Percentiles rank a stretch among this genome's conserved stretches.
Conservation (phyloP, 805 yeast genomes). For the Tetrapisispora fleetii region DNA sequence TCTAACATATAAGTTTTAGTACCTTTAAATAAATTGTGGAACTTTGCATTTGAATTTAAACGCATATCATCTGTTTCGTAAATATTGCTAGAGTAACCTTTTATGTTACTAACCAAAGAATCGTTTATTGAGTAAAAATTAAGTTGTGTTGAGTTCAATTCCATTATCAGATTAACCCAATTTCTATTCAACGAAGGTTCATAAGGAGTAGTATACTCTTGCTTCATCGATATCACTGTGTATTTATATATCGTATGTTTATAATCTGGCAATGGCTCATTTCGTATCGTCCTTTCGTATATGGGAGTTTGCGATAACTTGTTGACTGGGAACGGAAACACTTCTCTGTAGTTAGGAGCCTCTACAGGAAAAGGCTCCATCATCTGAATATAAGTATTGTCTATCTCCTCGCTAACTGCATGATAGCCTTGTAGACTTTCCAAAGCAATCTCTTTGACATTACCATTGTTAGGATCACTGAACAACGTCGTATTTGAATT, state of each 20-base stretch:
- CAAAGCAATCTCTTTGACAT: background rate
- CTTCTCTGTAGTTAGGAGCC: conserved; percentile 23
- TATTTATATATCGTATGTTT: conserved; percentile 53
- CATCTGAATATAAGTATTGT: background rate
- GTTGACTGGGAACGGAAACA: conserved; percentile 13
- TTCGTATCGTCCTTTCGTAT: conserved; percentile 24
- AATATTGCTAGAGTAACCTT: conserved; percentile 23
- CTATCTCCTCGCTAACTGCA: background rate
- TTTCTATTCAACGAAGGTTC: conserved; percentile 54
- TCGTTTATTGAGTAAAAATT: conserved; percentile 48
- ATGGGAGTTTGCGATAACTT: conserved; percentile 18
- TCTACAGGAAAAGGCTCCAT: conserved; percentile 21
- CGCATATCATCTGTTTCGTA: conserved; percentile 4
- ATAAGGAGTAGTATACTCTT: conserved; percentile 71
- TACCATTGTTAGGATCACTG: background rate
- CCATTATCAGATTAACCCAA: conserved; percentile 64
- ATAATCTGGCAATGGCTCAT: conserved; percentile 52
- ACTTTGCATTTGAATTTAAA: background rate
- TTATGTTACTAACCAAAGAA: conserved; percentile 22
- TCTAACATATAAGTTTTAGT: conserved; percentile 19
- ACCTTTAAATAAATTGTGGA: background rate
- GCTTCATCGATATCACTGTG: conserved; percentile 51
- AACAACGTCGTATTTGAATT: background rate
- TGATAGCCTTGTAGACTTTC: background rate
- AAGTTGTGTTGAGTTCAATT: conserved; percentile 77